Evolutionary conservation across 148 eudicot species (phyloP).

Genomic region (Persicaria tinctoria): DNA sequence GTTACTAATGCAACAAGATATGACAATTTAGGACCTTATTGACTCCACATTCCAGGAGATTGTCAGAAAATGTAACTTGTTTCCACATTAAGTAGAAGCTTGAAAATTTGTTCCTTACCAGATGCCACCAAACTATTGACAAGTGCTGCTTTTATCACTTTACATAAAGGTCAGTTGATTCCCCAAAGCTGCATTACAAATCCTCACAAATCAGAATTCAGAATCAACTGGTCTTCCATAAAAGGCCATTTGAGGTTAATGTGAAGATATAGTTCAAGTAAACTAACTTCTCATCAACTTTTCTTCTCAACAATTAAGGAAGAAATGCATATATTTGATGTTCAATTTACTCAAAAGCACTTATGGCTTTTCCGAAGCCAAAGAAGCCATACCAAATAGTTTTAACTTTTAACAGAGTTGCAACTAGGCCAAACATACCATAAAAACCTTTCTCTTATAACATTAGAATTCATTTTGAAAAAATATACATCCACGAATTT

Average conservation of each 20-base stretch:
- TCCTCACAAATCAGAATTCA: conserved; percentile 4
- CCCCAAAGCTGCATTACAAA: neutral
- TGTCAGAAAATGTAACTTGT: conserved; percentile 17
- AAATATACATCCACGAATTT: conserved; percentile 16
- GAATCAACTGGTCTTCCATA: conserved; percentile 6
- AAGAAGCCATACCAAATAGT: neutral
- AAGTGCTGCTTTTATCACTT: conserved; percentile 16
- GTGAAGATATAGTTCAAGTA: neutral
- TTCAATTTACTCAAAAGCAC: neutral
- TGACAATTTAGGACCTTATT: conserved; percentile 1
- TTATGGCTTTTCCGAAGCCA: conserved; percentile 5
- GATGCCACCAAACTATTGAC: conserved; percentile 14
- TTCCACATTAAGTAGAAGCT: conserved; percentile 14
- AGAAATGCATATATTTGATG: neutral
- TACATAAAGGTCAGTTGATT: conserved; percentile 6
- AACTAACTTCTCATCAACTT: neutral
- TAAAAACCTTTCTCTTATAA: neutral
- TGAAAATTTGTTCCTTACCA: neutral
- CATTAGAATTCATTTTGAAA: neutral
- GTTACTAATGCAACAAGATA: neutral
- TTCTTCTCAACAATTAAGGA: neutral
- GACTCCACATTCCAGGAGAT: conserved; percentile 15
- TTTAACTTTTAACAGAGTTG: neutral
- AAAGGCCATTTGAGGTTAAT: neutral
- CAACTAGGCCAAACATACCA: conserved; percentile 6